Percentiles rank a stretch among this genome's conserved stretches.
These are phyloP conservation scores for Cyberlindnera galapagoensis DNA, from an alignment of 805 yeast genomes.

Conservation along the genomic window DNA sequence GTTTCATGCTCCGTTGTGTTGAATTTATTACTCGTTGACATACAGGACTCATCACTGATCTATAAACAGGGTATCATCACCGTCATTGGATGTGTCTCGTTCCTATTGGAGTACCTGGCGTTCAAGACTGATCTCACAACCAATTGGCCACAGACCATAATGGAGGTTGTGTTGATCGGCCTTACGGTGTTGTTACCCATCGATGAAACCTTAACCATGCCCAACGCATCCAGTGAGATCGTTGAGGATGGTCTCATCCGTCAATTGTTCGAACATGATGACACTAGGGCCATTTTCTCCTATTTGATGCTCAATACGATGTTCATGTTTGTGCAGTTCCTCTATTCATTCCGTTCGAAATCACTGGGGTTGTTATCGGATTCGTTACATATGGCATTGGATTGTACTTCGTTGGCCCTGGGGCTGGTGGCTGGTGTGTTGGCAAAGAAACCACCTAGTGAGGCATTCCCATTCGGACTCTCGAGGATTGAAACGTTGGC, in stretches of 20 bases:
- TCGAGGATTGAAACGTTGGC: slow-evolving; percentile 84
- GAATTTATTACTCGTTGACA: slow-evolving; percentile 15
- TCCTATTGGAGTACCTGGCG: slow-evolving; percentile 29
- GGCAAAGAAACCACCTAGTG: slow-evolving; percentile 51
- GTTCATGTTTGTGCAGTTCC: slow-evolving; percentile 89
- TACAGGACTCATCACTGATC: background rate
- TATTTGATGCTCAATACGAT: slow-evolving; percentile 80
- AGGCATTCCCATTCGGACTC: slow-evolving; percentile 82
- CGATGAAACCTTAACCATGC: slow-evolving; percentile 11
- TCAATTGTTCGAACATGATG: slow-evolving; percentile 37
- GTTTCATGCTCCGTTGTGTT: slow-evolving; percentile 21
- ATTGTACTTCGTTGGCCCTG: slow-evolving; percentile 82
- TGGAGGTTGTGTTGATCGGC: slow-evolving; percentile 12
- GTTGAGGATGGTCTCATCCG: slow-evolving; percentile 15
- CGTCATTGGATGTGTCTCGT: slow-evolving; percentile 26
- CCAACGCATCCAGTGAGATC: background rate
- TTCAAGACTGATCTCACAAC: slow-evolving; percentile 19
- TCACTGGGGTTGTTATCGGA: slow-evolving; percentile 90
- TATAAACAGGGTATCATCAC: slow-evolving; percentile 17
- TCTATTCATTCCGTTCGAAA: slow-evolving; percentile 88
- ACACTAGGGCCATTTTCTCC: slow-evolving; percentile 83
- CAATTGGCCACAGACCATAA: slow-evolving; percentile 6
- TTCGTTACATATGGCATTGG: slow-evolving; percentile 93
- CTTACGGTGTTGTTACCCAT: slow-evolving; percentile 12
- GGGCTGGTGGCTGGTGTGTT: slow-evolving; percentile 82